Conservation (phyloP, 2,329 filamentous ascomycete species). For the Pseudopyrenochaeta lycopersici region DNA sequence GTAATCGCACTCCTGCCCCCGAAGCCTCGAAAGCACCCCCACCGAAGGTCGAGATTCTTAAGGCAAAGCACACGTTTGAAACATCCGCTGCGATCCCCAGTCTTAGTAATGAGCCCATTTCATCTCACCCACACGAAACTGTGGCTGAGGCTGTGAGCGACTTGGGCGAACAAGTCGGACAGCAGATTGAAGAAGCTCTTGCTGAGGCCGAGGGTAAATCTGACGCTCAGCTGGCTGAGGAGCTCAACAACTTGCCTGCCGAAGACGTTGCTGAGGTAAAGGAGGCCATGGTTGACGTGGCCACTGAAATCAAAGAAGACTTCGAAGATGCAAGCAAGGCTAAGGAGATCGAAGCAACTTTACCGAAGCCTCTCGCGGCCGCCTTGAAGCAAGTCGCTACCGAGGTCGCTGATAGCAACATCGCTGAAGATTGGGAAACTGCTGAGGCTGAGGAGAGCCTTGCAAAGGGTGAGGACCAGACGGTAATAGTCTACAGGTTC, state of each 20-base stretch:
- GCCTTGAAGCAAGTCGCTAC: conserved; percentile 67
- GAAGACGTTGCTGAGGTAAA: conserved; percentile 65
- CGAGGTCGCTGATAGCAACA: conserved; percentile 62
- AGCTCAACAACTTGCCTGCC: conserved; percentile 38
- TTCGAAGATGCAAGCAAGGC: conserved; percentile 65
- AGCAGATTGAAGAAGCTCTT: conserved; percentile 72
- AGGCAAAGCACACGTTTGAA: conserved; percentile 54
- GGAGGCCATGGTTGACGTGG: conserved; percentile 61
- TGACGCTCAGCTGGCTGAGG: conserved; percentile 57
- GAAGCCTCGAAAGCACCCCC: conserved; percentile 30
- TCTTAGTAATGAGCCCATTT: conserved; percentile 27
- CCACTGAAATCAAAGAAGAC: conserved; percentile 54
- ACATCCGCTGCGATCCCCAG: conserved; percentile 37
- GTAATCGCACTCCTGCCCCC: conserved; percentile 54
- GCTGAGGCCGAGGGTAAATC: conserved; percentile 54
- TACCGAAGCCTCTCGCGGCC: conserved; percentile 63
- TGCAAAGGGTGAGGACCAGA: conserved; percentile 72
- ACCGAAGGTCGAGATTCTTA: conserved; percentile 56
- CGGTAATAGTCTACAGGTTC: conserved; percentile 90
- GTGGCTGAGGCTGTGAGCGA: conserved; percentile 75
- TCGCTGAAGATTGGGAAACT: conserved; percentile 92
- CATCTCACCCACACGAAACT: conserved; percentile 61
- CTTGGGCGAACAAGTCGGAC: conserved; percentile 67
- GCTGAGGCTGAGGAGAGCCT: conserved; percentile 76
- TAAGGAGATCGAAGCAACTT: conserved; percentile 62